phyloP scores from a whole-genome alignment of 2,329 filamentous ascomycete species.

The Diaporthe capsici region DNA sequence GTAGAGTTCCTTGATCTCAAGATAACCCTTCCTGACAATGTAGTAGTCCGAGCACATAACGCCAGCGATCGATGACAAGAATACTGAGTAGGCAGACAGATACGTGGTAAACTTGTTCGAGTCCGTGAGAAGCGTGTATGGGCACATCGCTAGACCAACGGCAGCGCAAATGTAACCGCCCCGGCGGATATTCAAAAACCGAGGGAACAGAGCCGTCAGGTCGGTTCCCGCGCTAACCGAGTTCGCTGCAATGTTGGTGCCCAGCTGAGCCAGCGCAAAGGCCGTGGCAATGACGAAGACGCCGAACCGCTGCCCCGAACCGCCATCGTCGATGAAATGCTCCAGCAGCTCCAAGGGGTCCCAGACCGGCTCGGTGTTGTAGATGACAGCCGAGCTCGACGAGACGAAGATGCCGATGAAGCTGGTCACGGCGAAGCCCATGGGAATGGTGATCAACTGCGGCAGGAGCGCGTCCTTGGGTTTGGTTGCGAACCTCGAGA shows the following conservation, averaged over 20 bases:
- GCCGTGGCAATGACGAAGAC: constrained; percentile 80
- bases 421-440: constrained; percentile 82
- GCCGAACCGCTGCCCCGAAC: constrained; percentile 78
- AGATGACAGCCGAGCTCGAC: constrained; percentile 79
- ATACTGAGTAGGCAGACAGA: constrained; percentile 91
- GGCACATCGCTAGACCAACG: constrained; percentile 88
- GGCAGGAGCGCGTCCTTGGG: constrained; percentile 85
- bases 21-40: constrained; percentile 83
- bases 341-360: constrained; percentile 78
- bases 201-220: constrained; percentile 83
- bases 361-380: constrained; percentile 76
- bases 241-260: constrained; percentile 91
- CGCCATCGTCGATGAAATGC: constrained; percentile 77
- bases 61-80: constrained; percentile 94
- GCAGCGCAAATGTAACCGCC: constrained; percentile 88
- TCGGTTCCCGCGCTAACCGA: constrained; percentile 87
- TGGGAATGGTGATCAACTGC: constrained; percentile 81
- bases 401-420: constrained; percentile 88
- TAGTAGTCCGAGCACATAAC: constrained; percentile 94
- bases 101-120: constrained; percentile 93
- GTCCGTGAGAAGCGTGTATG: constrained; percentile 81
- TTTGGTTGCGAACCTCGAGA: constrained; percentile 84
- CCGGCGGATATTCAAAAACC: constrained; percentile 86
- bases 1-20: constrained; percentile 85
- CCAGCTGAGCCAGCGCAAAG: constrained; percentile 84